A percentile compares a stretch with the other conserved stretches of the same genome.
These are phyloP conservation scores for Monosporozyma siamensis DNA, from an alignment of 805 yeast genomes.

Conservation along the genomic window DNA sequence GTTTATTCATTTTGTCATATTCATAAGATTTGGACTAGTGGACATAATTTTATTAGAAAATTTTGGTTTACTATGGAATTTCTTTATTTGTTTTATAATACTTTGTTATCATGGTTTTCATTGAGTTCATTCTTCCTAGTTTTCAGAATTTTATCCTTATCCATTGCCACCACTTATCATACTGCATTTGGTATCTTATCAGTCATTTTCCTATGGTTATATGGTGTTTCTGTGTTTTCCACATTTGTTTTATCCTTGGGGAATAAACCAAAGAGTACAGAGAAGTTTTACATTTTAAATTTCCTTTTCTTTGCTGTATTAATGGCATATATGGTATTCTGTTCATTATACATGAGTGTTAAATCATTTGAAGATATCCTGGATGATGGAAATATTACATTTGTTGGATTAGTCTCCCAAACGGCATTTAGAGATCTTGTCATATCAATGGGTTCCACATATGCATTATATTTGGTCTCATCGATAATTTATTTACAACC, in stretches of 20 bases:
- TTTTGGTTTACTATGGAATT: slow-evolving; percentile 69
- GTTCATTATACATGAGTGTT: slow-evolving; percentile 73
- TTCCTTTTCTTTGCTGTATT: slow-evolving; percentile 74
- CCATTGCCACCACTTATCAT: slow-evolving; percentile 48
- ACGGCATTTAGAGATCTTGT: slow-evolving; percentile 75
- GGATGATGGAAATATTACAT: slow-evolving; percentile 29
- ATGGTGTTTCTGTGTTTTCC: slow-evolving; percentile 67
- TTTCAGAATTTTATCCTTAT: slow-evolving; percentile 75
- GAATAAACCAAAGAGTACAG: slow-evolving; percentile 87
- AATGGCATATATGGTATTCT: slow-evolving; percentile 84
- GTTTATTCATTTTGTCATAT: slow-evolving; percentile 76
- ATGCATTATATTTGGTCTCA: slow-evolving; percentile 66
- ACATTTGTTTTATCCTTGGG: slow-evolving; percentile 89
- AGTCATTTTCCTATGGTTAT: slow-evolving; percentile 76
- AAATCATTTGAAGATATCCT: slow-evolving; percentile 50
- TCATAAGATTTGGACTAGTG: slow-evolving; percentile 66
- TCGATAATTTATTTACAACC: slow-evolving; percentile 83
- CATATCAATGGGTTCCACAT: slow-evolving; percentile 80
- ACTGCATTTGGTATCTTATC: slow-evolving; percentile 70
- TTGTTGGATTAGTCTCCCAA: slow-evolving; percentile 46
- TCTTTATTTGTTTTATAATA: slow-evolving; percentile 61
- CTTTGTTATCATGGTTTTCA: slow-evolving; percentile 87
- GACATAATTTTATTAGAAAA: slow-evolving; percentile 62
- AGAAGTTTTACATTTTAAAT: slow-evolving; percentile 62
- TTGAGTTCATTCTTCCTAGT: slow-evolving; percentile 84